Conservation (phyloP, 352 stramenopile species). For the Pythium rishiriense region DNA sequence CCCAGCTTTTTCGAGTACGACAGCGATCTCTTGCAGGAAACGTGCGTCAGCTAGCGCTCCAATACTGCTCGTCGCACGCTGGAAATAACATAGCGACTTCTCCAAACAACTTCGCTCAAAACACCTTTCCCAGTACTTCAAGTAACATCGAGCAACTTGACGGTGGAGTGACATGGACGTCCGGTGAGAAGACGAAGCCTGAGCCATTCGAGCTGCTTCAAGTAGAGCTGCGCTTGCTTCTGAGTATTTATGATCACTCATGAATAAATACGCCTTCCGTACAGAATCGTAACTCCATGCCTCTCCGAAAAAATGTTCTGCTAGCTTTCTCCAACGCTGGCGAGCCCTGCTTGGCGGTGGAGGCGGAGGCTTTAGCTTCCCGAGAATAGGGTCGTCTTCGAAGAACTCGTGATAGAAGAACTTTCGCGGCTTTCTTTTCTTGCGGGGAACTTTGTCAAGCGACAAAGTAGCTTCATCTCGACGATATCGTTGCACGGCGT, state of each 20-base stretch:
- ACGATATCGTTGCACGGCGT: constrained; percentile 38
- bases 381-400: constrained; percentile 54
- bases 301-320: constrained; percentile 40
- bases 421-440: constrained; percentile 43
- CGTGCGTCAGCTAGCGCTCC: constrained; percentile 46
- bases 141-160: constrained; percentile 47
- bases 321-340: constrained; percentile 47
- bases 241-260: constrained; percentile 43
- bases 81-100: constrained; percentile 51
- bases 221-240: constrained; percentile 34
- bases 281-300: constrained; percentile 40
- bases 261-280: constrained; percentile 42
- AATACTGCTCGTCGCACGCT: constrained; percentile 45
- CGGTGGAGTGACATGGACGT: constrained; percentile 34
- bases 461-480: constrained; percentile 32
- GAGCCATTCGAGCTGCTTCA: constrained; percentile 29
- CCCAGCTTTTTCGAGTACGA: constrained; percentile 42
- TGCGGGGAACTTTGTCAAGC: constrained; percentile 37
- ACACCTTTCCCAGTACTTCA: constrained; percentile 35
- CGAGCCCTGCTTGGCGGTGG: constrained; percentile 30
- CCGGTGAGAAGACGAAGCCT: constrained; percentile 18
- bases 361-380: constrained; percentile 16
- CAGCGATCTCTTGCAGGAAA: constrained; percentile 65
- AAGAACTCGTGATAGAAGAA: constrained; percentile 83
- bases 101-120: constrained; percentile 37